Evolutionary conservation across 73 alveolate species (phyloP), one percentile per base, ranked within the genome.

Genomic region (Effrenium voratum): DNA sequence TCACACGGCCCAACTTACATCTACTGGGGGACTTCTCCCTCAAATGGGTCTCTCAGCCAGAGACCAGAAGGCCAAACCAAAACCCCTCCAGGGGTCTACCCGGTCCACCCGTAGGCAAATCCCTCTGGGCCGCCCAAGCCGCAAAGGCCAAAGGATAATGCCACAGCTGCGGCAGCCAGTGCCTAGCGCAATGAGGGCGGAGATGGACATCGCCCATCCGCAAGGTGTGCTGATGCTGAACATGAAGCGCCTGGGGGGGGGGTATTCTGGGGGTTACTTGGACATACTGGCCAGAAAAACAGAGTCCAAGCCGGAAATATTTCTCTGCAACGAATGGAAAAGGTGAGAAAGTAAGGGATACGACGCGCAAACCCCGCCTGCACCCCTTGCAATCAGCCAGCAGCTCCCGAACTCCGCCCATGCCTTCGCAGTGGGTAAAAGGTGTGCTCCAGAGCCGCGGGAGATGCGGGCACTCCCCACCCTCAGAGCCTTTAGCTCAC

Each of bases 361-460:
- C 41, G n/a, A 63, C 41, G 43, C 26, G 77, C 77, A 28, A 45
- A 70, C 49, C 82, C 10, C 26, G 84, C 97, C 97, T 90, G 97
- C 97, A 90, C 28, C 97, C 97, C 50, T 90, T 90, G 88, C 97
- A 90, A 87, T 90, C 97, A 6, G 87, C 97, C n/a, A 90, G 76
- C 6, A 90, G 49, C 87, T 90, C 97, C 43, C 38, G 43, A 47
- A 76, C 87, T 45, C 97, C 97, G 68, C 97, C 92, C 46, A 50
- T 47, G 46, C n/a, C 72, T 47, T 55, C 60, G 40, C 86, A 76
- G 36, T 13, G 34, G 79, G 40, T 24, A 30, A n/a, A 66, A 66
- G 30, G n/a, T n/a, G n/a, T n/a, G n/a, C n/a, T n/a, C n/a, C n/a
- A n/a, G n/a, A n/a, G n/a, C n/a, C n/a, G n/a, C n/a, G n/a, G n/a